phyloP scores from a whole-genome alignment of 2,329 filamentous ascomycete species.

The Davidsoniella virescens region DNA sequence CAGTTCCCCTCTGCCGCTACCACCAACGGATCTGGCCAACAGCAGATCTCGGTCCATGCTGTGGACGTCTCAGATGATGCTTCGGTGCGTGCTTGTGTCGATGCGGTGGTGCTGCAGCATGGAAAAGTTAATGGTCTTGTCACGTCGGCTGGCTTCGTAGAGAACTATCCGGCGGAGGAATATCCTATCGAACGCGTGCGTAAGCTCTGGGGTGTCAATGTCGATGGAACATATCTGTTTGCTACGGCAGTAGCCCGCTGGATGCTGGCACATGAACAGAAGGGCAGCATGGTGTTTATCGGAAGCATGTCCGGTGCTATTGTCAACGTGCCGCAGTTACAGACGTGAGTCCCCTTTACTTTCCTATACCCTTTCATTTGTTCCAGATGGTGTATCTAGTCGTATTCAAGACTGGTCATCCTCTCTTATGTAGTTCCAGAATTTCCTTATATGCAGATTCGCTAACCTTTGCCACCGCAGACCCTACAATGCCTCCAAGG shows the following conservation, averaged over 20 bases:
- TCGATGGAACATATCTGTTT: slow-evolving; percentile 82
- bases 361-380: neutral
- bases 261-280: slow-evolving; percentile 62
- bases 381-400: neutral
- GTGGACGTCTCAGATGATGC: slow-evolving; percentile 18
- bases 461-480: slow-evolving; percentile 19
- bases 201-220: slow-evolving; percentile 89
- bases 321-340: slow-evolving; percentile 89
- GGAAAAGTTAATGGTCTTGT: slow-evolving; percentile 81
- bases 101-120: slow-evolving; percentile 37
- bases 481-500: slow-evolving; percentile 87
- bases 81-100: slow-evolving; percentile 2
- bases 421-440: too few relatives aligned
- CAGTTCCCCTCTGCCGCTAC: slow-evolving; percentile 17
- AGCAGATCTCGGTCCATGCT: slow-evolving; percentile 65
- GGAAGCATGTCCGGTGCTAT: slow-evolving; percentile 89
- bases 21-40: too few relatives aligned
- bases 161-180: slow-evolving; percentile 82
- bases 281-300: slow-evolving; percentile 83
- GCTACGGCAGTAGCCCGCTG: slow-evolving; percentile 74
- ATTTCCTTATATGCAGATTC: too few relatives aligned
- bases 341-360: slow-evolving; percentile 42
- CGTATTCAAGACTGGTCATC: too few relatives aligned
- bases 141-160: slow-evolving; percentile 90
- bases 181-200: slow-evolving; percentile 85